A percentile compares a stretch with the other conserved stretches of the same genome.
Evolutionary conservation across 2,329 filamentous ascomycete genomes (phyloP).

Genomic region (Chaetoscypha palmicola): DNA sequence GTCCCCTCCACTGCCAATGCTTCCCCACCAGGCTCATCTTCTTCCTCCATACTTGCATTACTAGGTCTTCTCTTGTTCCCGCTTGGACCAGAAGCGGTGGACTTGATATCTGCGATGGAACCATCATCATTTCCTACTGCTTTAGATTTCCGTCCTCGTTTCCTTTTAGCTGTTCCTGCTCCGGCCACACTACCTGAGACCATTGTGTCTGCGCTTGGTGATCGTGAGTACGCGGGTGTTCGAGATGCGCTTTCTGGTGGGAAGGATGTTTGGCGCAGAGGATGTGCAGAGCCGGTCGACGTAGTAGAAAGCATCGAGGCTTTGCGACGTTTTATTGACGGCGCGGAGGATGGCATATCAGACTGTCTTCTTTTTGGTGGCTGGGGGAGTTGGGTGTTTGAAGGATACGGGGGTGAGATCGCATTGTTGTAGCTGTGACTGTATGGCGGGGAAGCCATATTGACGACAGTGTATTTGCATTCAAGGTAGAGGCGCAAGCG

Average conservation of each 20-base stretch:
- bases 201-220: constrained; percentile 57
- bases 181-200: constrained; percentile 54
- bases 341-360: constrained; percentile 42
- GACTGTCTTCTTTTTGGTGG: constrained; percentile 60
- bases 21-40: constrained; percentile 35
- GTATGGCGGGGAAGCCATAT: constrained; percentile 29
- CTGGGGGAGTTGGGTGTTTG: constrained; percentile 43
- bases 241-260: constrained; percentile 51
- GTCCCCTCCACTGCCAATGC: constrained; percentile 50
- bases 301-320: constrained; percentile 54
- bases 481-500: not conserved
- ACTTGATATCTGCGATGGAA: constrained; percentile 38
- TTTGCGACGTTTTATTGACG: constrained; percentile 60
- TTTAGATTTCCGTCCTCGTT: constrained; percentile 58
- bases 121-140: constrained; percentile 45
- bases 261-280: constrained; percentile 75
- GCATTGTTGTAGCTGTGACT: constrained; percentile 20
- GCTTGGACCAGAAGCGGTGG: constrained; percentile 37
- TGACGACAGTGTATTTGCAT: constrained; percentile 1
- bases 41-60: constrained; percentile 47
- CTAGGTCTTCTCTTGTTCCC: constrained; percentile 37
- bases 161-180: constrained; percentile 44
- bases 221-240: constrained; percentile 46
- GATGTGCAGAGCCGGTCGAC: constrained; percentile 50
- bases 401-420: constrained; percentile 49